Conservation (phyloP, 257 asterid species). For the Nicotiana sylvestris region DNA sequence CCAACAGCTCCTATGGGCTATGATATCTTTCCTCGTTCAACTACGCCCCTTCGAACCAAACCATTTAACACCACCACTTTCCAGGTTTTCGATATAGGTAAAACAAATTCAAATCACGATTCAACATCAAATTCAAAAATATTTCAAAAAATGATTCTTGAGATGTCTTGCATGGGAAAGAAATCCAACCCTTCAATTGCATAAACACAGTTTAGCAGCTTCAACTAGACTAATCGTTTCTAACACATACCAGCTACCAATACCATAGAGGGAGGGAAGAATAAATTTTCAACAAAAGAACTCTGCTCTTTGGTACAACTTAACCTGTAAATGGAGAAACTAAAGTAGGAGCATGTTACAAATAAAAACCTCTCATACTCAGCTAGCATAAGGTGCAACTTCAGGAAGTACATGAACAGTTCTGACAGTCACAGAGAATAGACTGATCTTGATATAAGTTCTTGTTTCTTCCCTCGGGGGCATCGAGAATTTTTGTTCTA, state of each 20-base stretch:
- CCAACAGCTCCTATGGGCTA: not conserved
- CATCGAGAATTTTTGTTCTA: not conserved
- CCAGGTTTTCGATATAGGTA: not conserved
- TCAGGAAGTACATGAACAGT: not conserved
- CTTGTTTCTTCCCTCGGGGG: not conserved
- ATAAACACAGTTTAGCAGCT: not conserved
- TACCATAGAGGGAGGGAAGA: not conserved
- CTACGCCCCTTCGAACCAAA: no score
- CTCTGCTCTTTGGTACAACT: not conserved
- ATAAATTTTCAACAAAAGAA: not conserved
- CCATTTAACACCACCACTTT: not conserved
- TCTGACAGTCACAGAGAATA: not conserved
- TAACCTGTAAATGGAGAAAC: not conserved
- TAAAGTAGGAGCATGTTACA: not conserved
- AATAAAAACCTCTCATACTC: not conserved
- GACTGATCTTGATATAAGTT: not conserved
- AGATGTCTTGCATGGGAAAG: not conserved
- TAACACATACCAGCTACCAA: not conserved
- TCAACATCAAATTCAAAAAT: not conserved
- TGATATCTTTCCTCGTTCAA: not conserved
- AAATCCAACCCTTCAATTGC: not conserved
- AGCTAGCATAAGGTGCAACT: not conserved
- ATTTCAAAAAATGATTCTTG: not conserved
- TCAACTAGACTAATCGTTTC: not conserved
- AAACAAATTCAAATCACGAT: not conserved